phyloP scores from a whole-genome alignment of 208 protist species.

The Herpetomonas samuelpessoai region DNA sequence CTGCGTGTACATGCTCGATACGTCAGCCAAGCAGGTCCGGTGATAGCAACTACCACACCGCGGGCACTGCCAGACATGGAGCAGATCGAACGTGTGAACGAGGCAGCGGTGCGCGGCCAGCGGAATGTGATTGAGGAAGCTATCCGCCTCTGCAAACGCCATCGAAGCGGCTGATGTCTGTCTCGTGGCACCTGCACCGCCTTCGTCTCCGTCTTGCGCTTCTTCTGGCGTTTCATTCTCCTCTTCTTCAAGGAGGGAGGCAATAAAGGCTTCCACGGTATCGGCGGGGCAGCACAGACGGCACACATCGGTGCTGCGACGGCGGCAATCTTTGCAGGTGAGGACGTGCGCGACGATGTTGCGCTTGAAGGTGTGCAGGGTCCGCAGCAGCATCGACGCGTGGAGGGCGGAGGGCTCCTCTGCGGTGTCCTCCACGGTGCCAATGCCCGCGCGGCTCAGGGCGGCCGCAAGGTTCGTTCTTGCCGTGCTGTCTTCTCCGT shows the following conservation, averaged over 20 bases:
- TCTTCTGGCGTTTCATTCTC: not conserved
- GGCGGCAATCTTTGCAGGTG: conserved; percentile 16
- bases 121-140: not conserved
- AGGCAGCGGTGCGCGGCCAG: not conserved
- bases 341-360: conserved; percentile 24
- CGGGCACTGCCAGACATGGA: conserved; percentile 20
- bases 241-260: not conserved
- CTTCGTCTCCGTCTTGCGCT: not conserved
- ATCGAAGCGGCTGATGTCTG: not conserved
- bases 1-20: not conserved
- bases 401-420: no score
- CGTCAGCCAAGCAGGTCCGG: conserved; percentile 15
- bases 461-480: no score
- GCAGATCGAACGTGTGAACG: conserved; percentile 24
- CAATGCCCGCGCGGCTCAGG: no score
- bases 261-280: conserved; percentile 7
- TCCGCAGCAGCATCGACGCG: conserved; percentile 4
- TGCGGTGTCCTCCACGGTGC: no score
- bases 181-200: not conserved
- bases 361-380: conserved; percentile 15
- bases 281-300: conserved; percentile 22
- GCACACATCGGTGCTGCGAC: conserved; percentile 30
- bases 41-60: conserved; percentile 31
- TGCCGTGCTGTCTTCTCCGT: no score
- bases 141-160: not conserved